Evolutionary conservation across 2,329 filamentous ascomycete genomes (phyloP).

Genomic region (Colletotrichum truncatum): DNA sequence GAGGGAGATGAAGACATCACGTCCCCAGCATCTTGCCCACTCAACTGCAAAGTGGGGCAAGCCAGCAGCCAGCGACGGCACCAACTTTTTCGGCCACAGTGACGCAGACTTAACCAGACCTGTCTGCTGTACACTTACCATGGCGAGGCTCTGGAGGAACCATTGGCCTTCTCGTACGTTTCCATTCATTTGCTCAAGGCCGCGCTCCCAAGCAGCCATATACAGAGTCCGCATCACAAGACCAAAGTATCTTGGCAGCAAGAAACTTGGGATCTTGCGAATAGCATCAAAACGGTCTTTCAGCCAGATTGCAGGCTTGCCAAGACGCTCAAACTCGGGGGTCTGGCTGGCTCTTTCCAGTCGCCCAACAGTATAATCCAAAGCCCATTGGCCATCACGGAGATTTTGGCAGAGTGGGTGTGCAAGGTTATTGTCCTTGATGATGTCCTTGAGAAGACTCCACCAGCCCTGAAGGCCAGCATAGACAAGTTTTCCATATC

Average conservation of each 20-base stretch:
- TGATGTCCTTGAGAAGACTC: slow-evolving; percentile 87
- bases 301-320: slow-evolving; percentile 79
- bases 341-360: slow-evolving; percentile 77
- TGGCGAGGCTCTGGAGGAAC: slow-evolving; percentile 87
- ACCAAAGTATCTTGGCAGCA: slow-evolving; percentile 93
- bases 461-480: slow-evolving; percentile 99
- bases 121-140: slow-evolving; percentile 92
- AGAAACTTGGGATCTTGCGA: slow-evolving; percentile 84
- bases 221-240: slow-evolving; percentile 90
- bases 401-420: slow-evolving; percentile 95
- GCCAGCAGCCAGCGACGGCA: slow-evolving; percentile 90
- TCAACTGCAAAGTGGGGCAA: slow-evolving; percentile 92
- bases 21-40: slow-evolving; percentile 97
- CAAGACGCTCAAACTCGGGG: slow-evolving; percentile 69
- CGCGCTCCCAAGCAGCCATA: slow-evolving; percentile 80
- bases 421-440: slow-evolving; percentile 88
- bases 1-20: slow-evolving; percentile 95
- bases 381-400: slow-evolving; percentile 88
- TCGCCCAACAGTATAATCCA: slow-evolving; percentile 86
- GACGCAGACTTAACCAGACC: slow-evolving; percentile 91
- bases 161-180: slow-evolving; percentile 84
- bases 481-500: slow-evolving; percentile 86
- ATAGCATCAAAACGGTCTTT: slow-evolving; percentile 87
- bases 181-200: slow-evolving; percentile 80
- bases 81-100: slow-evolving; percentile 84